Evolutionary conservation across 1,284 basidiomycete genomes (phyloP).

Genomic region (Tremellales sp.): DNA sequence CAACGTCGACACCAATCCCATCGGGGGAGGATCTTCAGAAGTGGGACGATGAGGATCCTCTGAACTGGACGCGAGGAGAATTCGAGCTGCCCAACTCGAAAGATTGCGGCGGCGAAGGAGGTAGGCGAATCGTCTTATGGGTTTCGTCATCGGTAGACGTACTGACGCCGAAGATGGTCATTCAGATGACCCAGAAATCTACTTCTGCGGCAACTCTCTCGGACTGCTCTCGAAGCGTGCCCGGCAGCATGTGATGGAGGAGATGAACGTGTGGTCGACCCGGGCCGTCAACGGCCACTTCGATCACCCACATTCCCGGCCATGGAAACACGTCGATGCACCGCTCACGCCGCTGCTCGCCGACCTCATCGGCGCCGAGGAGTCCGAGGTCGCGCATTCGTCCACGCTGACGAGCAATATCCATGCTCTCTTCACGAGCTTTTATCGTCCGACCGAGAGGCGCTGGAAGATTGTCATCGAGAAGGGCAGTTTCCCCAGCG

Average conservation of each 20-base stretch:
- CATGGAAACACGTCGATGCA: constrained; percentile 80
- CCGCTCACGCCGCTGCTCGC: constrained; percentile 71
- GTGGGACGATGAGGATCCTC: constrained; percentile 40
- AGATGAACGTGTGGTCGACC: constrained; percentile 81
- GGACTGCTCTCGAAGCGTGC: constrained; percentile 76
- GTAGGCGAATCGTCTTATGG: constrained; percentile 25
- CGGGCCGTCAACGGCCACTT: constrained; percentile 91
- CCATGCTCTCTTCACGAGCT: constrained; percentile 88
- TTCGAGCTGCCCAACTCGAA: constrained; percentile 44
- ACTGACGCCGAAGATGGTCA: constrained; percentile 3
- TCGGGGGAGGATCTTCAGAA: constrained; percentile 13
- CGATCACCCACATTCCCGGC: constrained; percentile 72
- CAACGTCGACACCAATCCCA: not conserved
- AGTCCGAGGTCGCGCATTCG: constrained; percentile 89
- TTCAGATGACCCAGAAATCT: constrained; percentile 54
- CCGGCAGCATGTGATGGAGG: constrained; percentile 69
- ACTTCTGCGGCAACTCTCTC: constrained; percentile 95
- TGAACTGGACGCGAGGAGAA: constrained; percentile 46
- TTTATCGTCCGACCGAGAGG: constrained; percentile 78
- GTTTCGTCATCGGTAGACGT: not conserved
- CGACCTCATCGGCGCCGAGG: constrained; percentile 78
- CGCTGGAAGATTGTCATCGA: constrained; percentile 96
- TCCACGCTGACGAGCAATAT: constrained; percentile 90
- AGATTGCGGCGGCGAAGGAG: constrained; percentile 45
- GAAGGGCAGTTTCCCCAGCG: constrained; percentile 89